Evolutionary conservation across 306 rosid genomes (phyloP).

Genomic region (Vigna angularis): DNA sequence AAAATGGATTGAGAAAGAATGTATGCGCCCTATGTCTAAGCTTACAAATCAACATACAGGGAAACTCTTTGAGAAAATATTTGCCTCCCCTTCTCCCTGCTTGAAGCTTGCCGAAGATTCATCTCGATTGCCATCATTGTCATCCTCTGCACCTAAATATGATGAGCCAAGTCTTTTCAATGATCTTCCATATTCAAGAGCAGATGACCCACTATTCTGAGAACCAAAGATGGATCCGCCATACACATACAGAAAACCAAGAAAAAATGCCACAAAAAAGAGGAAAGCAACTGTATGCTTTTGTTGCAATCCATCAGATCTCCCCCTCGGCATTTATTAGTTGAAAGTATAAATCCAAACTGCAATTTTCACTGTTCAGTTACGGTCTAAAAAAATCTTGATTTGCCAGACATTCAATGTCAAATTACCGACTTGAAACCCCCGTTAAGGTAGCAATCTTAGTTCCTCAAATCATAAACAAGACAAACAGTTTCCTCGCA

Average conservation of each 20-base stretch:
- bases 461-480: slow-evolving; percentile 30
- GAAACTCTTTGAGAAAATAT: slow-evolving; percentile 70
- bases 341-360: slow-evolving; percentile 42
- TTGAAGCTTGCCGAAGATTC: slow-evolving; percentile 63
- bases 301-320: slow-evolving; percentile 85
- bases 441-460: slow-evolving; percentile 13
- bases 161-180: slow-evolving; percentile 84
- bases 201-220: slow-evolving; percentile 64
- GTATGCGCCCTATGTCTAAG: slow-evolving; percentile 28
- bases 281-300: slow-evolving; percentile 72
- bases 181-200: slow-evolving; percentile 84
- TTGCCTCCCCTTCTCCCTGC: slow-evolving; percentile 64
- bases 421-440: slow-evolving; percentile 34
- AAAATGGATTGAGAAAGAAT: slow-evolving; percentile 23
- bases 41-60: slow-evolving; percentile 66
- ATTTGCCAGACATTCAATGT: slow-evolving; percentile 42
- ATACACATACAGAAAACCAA: slow-evolving; percentile 80
- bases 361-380: slow-evolving; percentile 37
- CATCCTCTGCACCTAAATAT: slow-evolving; percentile 78
- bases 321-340: slow-evolving; percentile 75
- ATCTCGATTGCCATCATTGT: slow-evolving; percentile 69
- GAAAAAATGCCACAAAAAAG: slow-evolving; percentile 61
- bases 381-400: slow-evolving; percentile 42
- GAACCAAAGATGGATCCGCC: slow-evolving; percentile 90
- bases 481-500: slow-evolving; percentile 36